Conservation (phyloP, 1,284 basidiomycete genomes). For the Puccinia horiana region DNA sequence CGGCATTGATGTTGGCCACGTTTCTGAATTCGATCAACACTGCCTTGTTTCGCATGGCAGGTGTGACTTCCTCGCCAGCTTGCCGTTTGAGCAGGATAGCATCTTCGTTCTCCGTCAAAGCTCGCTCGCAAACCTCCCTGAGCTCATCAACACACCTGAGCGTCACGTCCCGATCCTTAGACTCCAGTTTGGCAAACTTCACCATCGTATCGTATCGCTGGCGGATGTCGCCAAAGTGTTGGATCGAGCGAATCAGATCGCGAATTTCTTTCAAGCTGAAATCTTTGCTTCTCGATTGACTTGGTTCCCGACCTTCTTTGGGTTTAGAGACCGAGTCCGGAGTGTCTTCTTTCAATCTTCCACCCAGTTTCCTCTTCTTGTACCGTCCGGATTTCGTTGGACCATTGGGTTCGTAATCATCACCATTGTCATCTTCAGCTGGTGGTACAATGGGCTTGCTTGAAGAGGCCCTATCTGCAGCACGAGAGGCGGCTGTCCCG, state of each 20-base stretch:
- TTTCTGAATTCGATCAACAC: conserved; percentile 86
- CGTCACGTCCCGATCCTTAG: conserved; percentile 92
- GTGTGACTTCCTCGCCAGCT: conserved; percentile 70
- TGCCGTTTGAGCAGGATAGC: conserved; percentile 74
- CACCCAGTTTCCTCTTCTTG: conserved; percentile 50
- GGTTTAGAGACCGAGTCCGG: conserved; percentile 66
- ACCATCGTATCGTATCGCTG: conserved; percentile 92
- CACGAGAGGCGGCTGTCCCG: conserved; percentile 69
- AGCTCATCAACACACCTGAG: conserved; percentile 90
- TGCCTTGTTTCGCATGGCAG: conserved; percentile 80
- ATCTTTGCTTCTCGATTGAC: conserved; percentile 71
- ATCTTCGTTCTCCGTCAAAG: conserved; percentile 79
- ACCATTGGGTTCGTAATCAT: conserved; percentile 27
- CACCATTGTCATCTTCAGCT: conserved; percentile 59
- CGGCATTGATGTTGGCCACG: conserved; percentile 93
- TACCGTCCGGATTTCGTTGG: conserved; percentile 65
- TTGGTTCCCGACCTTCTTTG: conserved; percentile 39
- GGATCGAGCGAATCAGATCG: conserved; percentile 89
- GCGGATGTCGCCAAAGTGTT: conserved; percentile 96
- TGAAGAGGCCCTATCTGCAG: conserved; percentile 65
- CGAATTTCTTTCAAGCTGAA: conserved; percentile 96
- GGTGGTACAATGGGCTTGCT: conserved; percentile 32
- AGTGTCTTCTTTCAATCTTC: conserved; percentile 56
- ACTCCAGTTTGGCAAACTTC: conserved; percentile 83
- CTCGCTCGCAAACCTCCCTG: conserved; percentile 77